Evolutionary conservation across 352 stramenopile species (phyloP).

Genomic region (Blastocystis sp.): DNA sequence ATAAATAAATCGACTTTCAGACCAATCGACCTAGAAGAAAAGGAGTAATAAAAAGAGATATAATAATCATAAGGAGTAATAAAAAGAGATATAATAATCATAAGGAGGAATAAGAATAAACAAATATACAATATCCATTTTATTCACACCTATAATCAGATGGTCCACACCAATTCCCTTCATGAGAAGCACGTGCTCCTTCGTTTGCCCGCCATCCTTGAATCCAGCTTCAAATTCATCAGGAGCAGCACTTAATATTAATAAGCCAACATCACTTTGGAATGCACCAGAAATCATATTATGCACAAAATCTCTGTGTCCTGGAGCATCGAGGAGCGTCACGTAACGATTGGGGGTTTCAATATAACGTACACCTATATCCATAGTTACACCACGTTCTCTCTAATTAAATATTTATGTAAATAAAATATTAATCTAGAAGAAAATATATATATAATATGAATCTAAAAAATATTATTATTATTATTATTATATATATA

Average conservation of each 20-base stretch:
- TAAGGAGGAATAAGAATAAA: no score
- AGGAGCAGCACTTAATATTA: constrained; percentile 73
- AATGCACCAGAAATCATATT: constrained; percentile 84
- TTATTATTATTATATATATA: constrained; percentile 42
- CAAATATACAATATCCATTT: constrained; percentile 73
- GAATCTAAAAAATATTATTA: no score
- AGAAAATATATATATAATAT: constrained; percentile 2
- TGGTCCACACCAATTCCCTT: constrained; percentile 72
- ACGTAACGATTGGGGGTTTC: constrained; percentile 40
- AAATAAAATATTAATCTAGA: constrained; percentile 40
- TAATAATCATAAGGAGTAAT: no score
- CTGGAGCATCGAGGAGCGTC: constrained; percentile 79
- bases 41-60: no score
- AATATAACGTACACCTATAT: constrained; percentile 76
- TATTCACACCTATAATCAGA: constrained; percentile 85
- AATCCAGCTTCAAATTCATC: constrained; percentile 84
- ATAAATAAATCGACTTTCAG: no score
- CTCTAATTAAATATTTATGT: constrained; percentile 56
- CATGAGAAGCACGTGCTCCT: constrained; percentile 81
- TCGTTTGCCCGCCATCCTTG: constrained; percentile 76
- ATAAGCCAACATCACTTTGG: constrained; percentile 66
- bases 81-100: no score
- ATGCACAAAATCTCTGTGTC: constrained; percentile 83
- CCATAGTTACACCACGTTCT: constrained; percentile 83
- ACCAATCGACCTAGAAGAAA: no score